Conservation (phyloP, 1,284 basidiomycete genomes). For the Ustilago esculenta region DNA sequence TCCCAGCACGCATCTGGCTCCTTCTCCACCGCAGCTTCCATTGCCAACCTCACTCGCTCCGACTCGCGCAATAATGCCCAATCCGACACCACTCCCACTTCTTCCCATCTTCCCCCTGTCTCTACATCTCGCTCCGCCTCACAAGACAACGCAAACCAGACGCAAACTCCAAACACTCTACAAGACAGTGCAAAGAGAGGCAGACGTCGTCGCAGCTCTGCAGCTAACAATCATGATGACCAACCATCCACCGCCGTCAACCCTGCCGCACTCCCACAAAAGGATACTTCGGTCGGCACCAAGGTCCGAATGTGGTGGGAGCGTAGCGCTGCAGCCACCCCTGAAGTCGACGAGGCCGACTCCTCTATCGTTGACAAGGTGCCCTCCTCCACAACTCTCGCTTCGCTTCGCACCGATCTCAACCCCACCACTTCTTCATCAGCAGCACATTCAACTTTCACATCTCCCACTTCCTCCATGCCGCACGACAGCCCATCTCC, state of each 20-base stretch:
- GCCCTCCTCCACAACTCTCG: background rate
- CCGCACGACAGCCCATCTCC: slow-evolving; percentile 17
- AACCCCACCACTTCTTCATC: background rate
- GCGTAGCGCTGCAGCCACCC: slow-evolving; percentile 25
- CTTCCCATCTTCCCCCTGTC: slow-evolving; percentile 1
- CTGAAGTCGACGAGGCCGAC: slow-evolving; percentile 10
- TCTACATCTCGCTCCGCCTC: slow-evolving; percentile 12
- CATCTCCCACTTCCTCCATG: slow-evolving; percentile 14
- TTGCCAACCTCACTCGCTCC: slow-evolving; percentile 31
- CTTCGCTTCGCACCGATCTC: slow-evolving; percentile 18
- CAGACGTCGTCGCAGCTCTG: slow-evolving; percentile 39
- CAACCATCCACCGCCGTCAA: background rate
- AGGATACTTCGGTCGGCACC: slow-evolving; percentile 38
- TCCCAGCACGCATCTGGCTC: slow-evolving; percentile 28
- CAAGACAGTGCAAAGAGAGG: slow-evolving; percentile 19
- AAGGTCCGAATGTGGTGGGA: slow-evolving; percentile 55
- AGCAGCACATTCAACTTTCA: slow-evolving; percentile 1
- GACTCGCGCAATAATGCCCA: slow-evolving; percentile 21
- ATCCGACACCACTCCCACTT: slow-evolving; percentile 13
- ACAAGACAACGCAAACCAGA: background rate
- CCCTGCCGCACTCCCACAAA: slow-evolving; percentile 17
- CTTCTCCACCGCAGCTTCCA: slow-evolving; percentile 23
- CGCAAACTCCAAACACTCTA: background rate
- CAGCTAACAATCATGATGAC: slow-evolving; percentile 6
- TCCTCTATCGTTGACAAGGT: slow-evolving; percentile 16